Evolutionary conservation across 306 rosid genomes (phyloP).

Genomic region (Cucumis cinereus): DNA sequence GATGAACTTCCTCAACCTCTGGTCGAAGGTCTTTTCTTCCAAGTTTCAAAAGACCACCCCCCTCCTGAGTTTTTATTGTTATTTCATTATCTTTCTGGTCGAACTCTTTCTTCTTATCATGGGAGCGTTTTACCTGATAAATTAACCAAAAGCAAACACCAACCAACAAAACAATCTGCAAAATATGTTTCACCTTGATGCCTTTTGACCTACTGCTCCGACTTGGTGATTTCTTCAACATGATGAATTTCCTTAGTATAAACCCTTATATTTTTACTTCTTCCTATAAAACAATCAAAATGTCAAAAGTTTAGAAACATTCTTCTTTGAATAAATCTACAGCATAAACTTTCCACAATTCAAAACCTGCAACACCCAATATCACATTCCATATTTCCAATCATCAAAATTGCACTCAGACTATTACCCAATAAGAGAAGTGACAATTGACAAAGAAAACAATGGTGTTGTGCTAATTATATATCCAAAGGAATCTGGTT

Average conservation of each 20-base stretch:
- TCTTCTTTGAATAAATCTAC: not conserved
- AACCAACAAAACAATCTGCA: slow-evolving; percentile 61
- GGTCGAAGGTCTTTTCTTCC: slow-evolving; percentile 77
- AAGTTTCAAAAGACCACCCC: slow-evolving; percentile 29
- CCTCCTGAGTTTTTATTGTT: slow-evolving; percentile 11
- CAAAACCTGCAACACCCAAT: not conserved
- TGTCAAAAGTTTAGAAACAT: not conserved
- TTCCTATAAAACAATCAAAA: not conserved
- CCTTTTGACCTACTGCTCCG: slow-evolving; percentile 67
- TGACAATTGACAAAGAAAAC: not conserved
- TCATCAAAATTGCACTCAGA: not conserved
- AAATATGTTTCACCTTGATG: slow-evolving; percentile 56
- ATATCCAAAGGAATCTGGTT: not conserved
- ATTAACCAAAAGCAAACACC: slow-evolving; percentile 88
- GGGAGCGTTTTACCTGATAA: slow-evolving; percentile 91
- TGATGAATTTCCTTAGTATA: slow-evolving; percentile 21
- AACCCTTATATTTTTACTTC: not conserved
- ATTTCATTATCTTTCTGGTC: slow-evolving; percentile 31
- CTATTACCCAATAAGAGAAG: not conserved
- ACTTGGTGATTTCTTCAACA: slow-evolving; percentile 56
- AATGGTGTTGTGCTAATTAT: not conserved
- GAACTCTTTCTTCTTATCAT: slow-evolving; percentile 70
- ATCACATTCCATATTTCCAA: not conserved
- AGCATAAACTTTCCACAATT: not conserved
- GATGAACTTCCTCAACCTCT: slow-evolving; percentile 21